Percentiles rank a stretch among this genome's conserved stretches.
Conservation (phyloP, 2,329 filamentous ascomycete species). For the Penicillium janthinellum region DNA sequence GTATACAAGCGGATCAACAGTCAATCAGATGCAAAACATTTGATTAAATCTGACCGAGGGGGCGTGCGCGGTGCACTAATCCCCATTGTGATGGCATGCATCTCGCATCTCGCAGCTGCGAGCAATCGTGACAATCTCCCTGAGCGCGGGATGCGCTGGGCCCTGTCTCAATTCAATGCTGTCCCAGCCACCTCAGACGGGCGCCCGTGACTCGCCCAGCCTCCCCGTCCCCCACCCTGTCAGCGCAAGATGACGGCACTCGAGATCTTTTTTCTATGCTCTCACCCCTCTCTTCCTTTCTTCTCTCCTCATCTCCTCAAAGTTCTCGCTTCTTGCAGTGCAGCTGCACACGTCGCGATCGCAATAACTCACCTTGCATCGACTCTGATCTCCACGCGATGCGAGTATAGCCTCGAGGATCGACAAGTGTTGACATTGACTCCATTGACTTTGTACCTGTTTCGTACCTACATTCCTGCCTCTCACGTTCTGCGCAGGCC, state of each 20-base stretch:
- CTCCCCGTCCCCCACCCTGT: slow-evolving; percentile 24
- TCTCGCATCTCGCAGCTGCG: background rate
- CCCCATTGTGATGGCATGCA: background rate
- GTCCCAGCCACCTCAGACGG: slow-evolving; percentile 36
- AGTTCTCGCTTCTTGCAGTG: slow-evolving; percentile 2
- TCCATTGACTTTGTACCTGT: slow-evolving; percentile 1
- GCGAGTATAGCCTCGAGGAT: slow-evolving; percentile 11
- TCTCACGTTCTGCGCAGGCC: background rate
- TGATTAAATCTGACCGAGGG: slow-evolving; percentile 13
- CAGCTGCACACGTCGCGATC: slow-evolving; percentile 19
- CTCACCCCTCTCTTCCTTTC: slow-evolving; percentile 1
- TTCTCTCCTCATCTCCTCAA: slow-evolving; percentile 14
- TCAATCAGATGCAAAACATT: slow-evolving; percentile 23
- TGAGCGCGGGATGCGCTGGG: background rate
- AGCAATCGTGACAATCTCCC: background rate
- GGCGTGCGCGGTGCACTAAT: slow-evolving; percentile 10
- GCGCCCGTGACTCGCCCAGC: slow-evolving; percentile 34
- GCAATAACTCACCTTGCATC: slow-evolving; percentile 15
- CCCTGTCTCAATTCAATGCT: slow-evolving; percentile 6
- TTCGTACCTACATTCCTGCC: slow-evolving; percentile 6
- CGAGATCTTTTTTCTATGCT: slow-evolving; percentile 7
- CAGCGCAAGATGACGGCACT: slow-evolving; percentile 20
- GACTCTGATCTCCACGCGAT: slow-evolving; percentile 15
- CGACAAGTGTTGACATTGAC: background rate
- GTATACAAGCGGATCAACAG: slow-evolving; percentile 8